phyloP scores from a whole-genome alignment of 2,329 filamentous ascomycete species.

The Didymella sp. region DNA sequence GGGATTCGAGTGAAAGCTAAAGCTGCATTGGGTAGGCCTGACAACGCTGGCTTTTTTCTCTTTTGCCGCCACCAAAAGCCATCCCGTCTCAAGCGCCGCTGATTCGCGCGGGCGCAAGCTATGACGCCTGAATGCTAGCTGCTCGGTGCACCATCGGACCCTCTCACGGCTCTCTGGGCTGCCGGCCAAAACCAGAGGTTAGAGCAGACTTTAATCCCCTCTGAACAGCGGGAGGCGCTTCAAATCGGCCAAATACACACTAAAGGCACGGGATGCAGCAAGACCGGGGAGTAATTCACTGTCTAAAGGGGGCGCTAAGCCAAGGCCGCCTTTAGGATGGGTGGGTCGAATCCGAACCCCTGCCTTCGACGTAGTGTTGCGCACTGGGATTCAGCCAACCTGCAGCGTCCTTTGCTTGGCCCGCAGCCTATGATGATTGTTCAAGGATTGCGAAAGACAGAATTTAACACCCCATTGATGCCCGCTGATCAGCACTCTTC shows the following conservation, averaged over 20 bases:
- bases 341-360: slow-evolving; percentile 10
- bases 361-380: slow-evolving; percentile 35
- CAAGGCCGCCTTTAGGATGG: not conserved
- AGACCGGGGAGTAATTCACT: slow-evolving; percentile 23
- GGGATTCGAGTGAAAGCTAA: slow-evolving; percentile 30
- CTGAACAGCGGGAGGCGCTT: slow-evolving; percentile 25
- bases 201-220: slow-evolving; percentile 5
- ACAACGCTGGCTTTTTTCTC: slow-evolving; percentile 18
- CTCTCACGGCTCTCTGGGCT: slow-evolving; percentile 25
- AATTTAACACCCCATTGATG: slow-evolving; percentile 33
- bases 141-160: slow-evolving; percentile 24
- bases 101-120: slow-evolving; percentile 33
- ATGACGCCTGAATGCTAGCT: slow-evolving; percentile 29
- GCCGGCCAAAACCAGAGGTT: slow-evolving; percentile 23
- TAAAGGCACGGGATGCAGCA: slow-evolving; percentile 26
- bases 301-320: slow-evolving; percentile 4
- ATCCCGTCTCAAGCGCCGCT: slow-evolving; percentile 37
- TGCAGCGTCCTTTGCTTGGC: slow-evolving; percentile 45
- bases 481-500: slow-evolving; percentile 44
- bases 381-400: slow-evolving; percentile 41
- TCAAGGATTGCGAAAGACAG: slow-evolving; percentile 44
- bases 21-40: slow-evolving; percentile 17
- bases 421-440: slow-evolving; percentile 49
- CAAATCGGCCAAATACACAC: slow-evolving; percentile 18
- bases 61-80: slow-evolving; percentile 23